A percentile compares a stretch with the other conserved stretches of the same genome.
phyloP scores from a whole-genome alignment of 352 stramenopile species.

The Thraustotheca clavata region DNA sequence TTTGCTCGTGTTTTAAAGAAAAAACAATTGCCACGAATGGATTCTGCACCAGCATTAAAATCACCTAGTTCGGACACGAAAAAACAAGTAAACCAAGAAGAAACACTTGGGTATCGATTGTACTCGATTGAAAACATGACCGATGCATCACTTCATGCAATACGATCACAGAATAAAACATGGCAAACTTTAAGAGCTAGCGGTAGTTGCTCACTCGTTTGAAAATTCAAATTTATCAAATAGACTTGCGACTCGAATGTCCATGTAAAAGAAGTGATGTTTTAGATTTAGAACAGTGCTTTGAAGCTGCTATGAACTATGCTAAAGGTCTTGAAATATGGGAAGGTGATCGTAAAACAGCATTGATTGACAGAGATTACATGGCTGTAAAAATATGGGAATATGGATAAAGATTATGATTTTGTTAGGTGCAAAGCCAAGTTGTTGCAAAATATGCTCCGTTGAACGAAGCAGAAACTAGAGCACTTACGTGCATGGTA shows the following conservation, averaged over 20 bases:
- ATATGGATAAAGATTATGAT: conserved; percentile 8
- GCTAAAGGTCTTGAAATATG: conserved; percentile 37
- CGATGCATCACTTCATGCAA: conserved; percentile 57
- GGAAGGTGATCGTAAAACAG: conserved; percentile 37
- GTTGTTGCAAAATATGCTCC: conserved; percentile 1
- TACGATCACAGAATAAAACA: conserved; percentile 59
- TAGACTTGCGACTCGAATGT: conserved; percentile 47
- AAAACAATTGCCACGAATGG: conserved; percentile 35
- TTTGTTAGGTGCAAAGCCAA: conserved; percentile 6
- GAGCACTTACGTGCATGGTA: conserved; percentile 49
- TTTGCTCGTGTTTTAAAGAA: conserved; percentile 24
- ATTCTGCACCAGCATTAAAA: conserved; percentile 8
- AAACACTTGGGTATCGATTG: conserved; percentile 49
- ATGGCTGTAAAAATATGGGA: conserved; percentile 37
- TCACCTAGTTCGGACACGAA: conserved; percentile 4
- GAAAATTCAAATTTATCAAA: conserved; percentile 26
- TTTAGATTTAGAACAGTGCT: conserved; percentile 58
- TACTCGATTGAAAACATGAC: conserved; percentile 72
- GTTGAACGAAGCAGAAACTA: not conserved
- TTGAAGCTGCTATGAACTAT: conserved; percentile 59
- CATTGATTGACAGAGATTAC: conserved; percentile 60
- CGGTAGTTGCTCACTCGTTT: not conserved
- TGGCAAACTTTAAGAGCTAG: conserved; percentile 60
- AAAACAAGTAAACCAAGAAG: conserved; percentile 22
- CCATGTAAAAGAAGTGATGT: conserved; percentile 56